phyloP scores from a whole-genome alignment of 2,329 filamentous ascomycete species.

The Byssothecium circinans region DNA sequence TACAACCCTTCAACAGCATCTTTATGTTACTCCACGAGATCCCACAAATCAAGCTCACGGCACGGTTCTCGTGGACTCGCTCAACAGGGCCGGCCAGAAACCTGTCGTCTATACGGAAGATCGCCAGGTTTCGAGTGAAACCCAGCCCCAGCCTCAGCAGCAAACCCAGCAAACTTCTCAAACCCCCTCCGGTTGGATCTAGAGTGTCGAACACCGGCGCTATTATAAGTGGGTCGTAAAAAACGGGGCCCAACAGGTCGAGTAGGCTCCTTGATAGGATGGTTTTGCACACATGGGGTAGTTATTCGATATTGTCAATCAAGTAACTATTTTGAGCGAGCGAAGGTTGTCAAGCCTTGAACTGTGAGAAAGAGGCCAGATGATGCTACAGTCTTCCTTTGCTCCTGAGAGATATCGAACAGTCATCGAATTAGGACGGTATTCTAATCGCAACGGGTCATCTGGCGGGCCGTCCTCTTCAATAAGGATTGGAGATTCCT shows the following conservation, averaged over 20 bases:
- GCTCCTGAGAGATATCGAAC: too few relatives aligned
- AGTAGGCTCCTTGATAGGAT: neutral
- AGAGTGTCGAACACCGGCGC: neutral
- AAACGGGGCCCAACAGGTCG: neutral
- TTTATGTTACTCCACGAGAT: slow-evolving; percentile 1
- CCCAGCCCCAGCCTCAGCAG: neutral
- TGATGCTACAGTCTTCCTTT: too few relatives aligned
- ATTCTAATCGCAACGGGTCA: too few relatives aligned
- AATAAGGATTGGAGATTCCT: too few relatives aligned
- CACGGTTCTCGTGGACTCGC: neutral
- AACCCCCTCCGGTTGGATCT: neutral
- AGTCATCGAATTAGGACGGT: too few relatives aligned
- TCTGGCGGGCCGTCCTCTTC: too few relatives aligned
- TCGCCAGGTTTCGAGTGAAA: neutral
- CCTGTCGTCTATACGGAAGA: neutral
- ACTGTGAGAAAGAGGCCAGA: too few relatives aligned
- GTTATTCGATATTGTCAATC: too few relatives aligned
- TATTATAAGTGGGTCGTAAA: slow-evolving; percentile 1
- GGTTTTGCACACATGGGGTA: too few relatives aligned
- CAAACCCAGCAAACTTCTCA: neutral
- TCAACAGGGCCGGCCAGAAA: neutral
- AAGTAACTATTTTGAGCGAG: too few relatives aligned
- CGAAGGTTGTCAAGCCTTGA: too few relatives aligned
- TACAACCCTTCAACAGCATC: neutral
- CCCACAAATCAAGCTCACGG: slow-evolving; percentile 1